Percentiles rank a stretch among this genome's conserved stretches.
phyloP scores from a whole-genome alignment of 345 rosid genomes.

The Eucalyptus marginata region DNA sequence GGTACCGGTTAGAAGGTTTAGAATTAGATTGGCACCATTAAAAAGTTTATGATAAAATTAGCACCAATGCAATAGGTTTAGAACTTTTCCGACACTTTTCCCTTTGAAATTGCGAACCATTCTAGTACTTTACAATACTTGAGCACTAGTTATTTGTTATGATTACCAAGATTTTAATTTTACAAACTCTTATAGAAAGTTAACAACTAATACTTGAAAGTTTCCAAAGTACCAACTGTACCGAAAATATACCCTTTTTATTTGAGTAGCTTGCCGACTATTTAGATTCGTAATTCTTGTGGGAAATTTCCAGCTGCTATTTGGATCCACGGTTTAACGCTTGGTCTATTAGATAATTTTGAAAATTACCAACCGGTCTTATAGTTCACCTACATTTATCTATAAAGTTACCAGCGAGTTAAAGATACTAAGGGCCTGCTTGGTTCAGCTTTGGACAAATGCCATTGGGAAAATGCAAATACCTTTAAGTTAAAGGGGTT shows the following conservation, averaged over 20 bases:
- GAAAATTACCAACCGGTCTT: neutral
- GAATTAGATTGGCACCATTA: no score
- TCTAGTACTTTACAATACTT: neutral
- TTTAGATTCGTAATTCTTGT: neutral
- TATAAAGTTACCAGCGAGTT: neutral
- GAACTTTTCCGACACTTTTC: rapidly evolving
- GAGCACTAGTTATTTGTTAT: no score
- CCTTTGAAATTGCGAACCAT: neutral
- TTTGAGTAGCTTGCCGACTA: neutral
- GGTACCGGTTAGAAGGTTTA: no score
- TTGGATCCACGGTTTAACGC: neutral
- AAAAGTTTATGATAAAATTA: no score
- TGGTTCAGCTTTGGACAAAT: no score
- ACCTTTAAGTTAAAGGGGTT: no score
- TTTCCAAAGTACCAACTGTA: neutral
- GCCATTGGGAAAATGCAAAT: no score
- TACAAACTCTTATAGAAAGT: neutral
- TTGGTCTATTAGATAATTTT: neutral
- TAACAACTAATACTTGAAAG: neutral
- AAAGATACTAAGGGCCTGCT: neutral
- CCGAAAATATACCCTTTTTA: neutral
- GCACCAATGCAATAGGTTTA: rapidly evolving
- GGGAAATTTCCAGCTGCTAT: neutral
- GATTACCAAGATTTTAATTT: no score
- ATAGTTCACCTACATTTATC: neutral